Evolutionary conservation across 2,329 filamentous ascomycete genomes (phyloP), one percentile per base, ranked within the genome.

Genomic region (Colletotrichum liriopes): DNA sequence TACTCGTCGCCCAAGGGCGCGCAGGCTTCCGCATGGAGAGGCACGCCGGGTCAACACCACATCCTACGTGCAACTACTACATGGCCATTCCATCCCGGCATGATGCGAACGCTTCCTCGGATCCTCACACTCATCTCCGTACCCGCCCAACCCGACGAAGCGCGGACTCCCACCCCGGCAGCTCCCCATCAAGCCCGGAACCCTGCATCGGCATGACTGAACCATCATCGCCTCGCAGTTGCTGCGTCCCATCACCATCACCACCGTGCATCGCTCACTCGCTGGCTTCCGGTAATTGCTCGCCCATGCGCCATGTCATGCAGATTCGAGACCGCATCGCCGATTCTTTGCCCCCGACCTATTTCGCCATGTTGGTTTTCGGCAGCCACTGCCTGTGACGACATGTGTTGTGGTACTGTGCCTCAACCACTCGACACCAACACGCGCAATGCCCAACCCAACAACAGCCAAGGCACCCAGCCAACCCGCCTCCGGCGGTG

Each of bases 271-370:
- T 64, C 41, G 23, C 43, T 32, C 52, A 41, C 35, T 69, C 41
- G 52, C 59, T 23, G 64, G 58, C 23, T n/a, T 54, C 56, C 68
- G 68, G 68, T 58, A 71, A 58, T 63, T 63, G 39, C 52, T 49
- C 59, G 18, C 54, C 41, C 65, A 72, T 64, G 65, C 54, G 52
- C 65, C 39, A 64, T 68, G 59, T 60, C 69, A 72, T 69, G 65
- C 65, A 69, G 51, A 49, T 9, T 47, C 59, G 20, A 45, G 26
- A 45, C 23, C 37, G 23, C 45, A 14, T 64, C 20, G 23, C 45
- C 29, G 29, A 32, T 39, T 54, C 23, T 64, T 54, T 59, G 65
- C 59, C 45, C 58, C 58, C 11, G 39, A 39, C 37, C n/a, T 37
- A n/a, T 45, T 68, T 55, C 69, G 69, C 65, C 54, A 72, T 56